phyloP scores from a whole-genome alignment of 1,284 basidiomycete genomes.

The Trametes hirsuta region DNA sequence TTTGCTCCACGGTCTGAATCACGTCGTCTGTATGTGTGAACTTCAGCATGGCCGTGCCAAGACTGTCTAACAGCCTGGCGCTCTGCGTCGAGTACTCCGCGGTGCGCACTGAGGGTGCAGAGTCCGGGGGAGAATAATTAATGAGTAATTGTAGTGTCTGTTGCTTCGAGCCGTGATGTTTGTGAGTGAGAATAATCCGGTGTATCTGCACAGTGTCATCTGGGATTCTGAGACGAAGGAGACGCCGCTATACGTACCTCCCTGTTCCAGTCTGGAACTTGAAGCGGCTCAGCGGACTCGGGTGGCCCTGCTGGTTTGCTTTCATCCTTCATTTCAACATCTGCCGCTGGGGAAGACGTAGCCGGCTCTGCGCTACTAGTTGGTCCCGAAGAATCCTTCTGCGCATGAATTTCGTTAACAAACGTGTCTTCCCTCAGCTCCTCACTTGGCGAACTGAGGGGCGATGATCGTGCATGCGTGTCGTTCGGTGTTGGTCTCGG shows the following conservation, averaged over 20 bases:
- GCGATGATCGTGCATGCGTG: conserved; percentile 14
- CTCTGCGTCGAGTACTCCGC: conserved; percentile 46
- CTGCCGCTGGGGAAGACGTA: conserved; percentile 5
- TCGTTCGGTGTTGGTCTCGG: not conserved
- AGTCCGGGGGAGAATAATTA: conserved; percentile 37
- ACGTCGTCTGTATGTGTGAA: conserved; percentile 18
- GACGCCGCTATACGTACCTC: conserved; percentile 46
- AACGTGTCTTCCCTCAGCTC: not conserved
- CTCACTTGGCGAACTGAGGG: conserved; percentile 22
- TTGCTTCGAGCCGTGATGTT: conserved; percentile 36
- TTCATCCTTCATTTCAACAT: conserved; percentile 33
- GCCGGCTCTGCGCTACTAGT: not conserved
- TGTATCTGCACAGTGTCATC: conserved; percentile 47
- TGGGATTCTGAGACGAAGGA: not conserved
- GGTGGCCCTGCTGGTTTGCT: conserved; percentile 27
- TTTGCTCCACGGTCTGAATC: conserved; percentile 14
- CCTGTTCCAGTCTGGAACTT: conserved; percentile 44
- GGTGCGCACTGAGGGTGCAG: conserved; percentile 30
- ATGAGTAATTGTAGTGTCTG: conserved; percentile 62
- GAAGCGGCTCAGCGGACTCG: conserved; percentile 27
- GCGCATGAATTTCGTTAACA: not conserved
- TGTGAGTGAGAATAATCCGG: conserved; percentile 61
- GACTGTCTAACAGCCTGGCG: conserved; percentile 49
- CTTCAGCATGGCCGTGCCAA: conserved; percentile 39
- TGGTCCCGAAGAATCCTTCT: not conserved